Percentiles rank a stretch among this genome's conserved stretches.
Evolutionary conservation across 163 green algal species (phyloP).

Genomic region (Volvox carteri): DNA sequence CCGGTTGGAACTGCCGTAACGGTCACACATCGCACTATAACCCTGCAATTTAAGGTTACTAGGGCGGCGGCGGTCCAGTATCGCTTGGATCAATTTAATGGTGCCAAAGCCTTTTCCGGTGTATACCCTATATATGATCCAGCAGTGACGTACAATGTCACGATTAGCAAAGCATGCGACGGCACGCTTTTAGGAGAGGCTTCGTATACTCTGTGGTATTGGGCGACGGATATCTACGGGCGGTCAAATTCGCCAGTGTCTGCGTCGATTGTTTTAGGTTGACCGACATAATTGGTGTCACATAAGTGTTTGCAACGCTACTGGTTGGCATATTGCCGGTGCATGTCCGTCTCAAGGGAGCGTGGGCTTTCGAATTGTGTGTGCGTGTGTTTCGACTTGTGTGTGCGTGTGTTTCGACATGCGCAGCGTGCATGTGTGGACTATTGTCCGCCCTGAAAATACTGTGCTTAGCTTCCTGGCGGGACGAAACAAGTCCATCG

Average conservation of each 20-base stretch:
- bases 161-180: slow-evolving; percentile 50
- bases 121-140: slow-evolving; percentile 53
- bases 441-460: no score
- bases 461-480: no score
- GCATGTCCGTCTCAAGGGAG: no score
- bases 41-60: slow-evolving; percentile 53
- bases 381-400: no score
- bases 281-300: no score
- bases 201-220: slow-evolving; percentile 67
- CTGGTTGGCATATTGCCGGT: no score
- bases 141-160: slow-evolving; percentile 33
- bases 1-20: slow-evolving; percentile 20
- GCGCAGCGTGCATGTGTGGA: no score
- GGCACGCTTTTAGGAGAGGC: slow-evolving; percentile 44
- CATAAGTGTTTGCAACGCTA: no score
- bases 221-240: slow-evolving; percentile 63
- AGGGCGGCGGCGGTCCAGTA: slow-evolving; percentile 56
- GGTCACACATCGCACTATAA: slow-evolving; percentile 19
- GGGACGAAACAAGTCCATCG: no score
- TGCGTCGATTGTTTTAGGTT: not conserved
- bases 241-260: not conserved
- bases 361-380: no score
- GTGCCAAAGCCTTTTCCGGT: slow-evolving; percentile 40
- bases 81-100: slow-evolving; percentile 53
- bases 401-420: no score